phyloP scores from a whole-genome alignment of 192 early-diverging fungal species.

The Powellomyces hirtus region DNA sequence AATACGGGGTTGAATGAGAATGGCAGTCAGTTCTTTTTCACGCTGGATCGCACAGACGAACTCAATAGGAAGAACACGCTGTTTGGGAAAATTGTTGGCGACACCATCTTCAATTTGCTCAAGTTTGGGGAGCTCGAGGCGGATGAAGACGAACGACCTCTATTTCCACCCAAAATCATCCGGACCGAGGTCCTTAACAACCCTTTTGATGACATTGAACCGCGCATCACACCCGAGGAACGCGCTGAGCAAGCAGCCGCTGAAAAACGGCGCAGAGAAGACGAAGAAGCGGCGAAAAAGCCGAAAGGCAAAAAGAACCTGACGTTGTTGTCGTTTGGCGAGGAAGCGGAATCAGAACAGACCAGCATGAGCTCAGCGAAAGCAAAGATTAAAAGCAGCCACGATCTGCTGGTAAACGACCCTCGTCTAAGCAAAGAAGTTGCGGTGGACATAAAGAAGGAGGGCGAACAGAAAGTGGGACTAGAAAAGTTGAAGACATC shows the following conservation, averaged over 20 bases:
- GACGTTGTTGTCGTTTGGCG: slow-evolving; percentile 85
- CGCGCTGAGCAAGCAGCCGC: slow-evolving; percentile 31
- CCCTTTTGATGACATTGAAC: slow-evolving; percentile 90
- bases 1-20: slow-evolving; percentile 80
- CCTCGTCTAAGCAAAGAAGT: slow-evolving; percentile 29
- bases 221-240: slow-evolving; percentile 57
- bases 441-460: slow-evolving; percentile 2
- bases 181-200: slow-evolving; percentile 71
- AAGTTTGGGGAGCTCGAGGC: slow-evolving; percentile 80
- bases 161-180: slow-evolving; percentile 69
- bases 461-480: not conserved
- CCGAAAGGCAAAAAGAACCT: slow-evolving; percentile 66
- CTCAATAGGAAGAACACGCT: slow-evolving; percentile 88
- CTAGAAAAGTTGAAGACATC: not conserved
- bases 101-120: slow-evolving; percentile 87
- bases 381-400: slow-evolving; percentile 68
- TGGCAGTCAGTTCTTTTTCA: slow-evolving; percentile 93
- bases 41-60: slow-evolving; percentile 77
- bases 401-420: slow-evolving; percentile 67
- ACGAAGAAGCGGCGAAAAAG: slow-evolving; percentile 21
- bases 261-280: slow-evolving; percentile 30
- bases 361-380: not conserved
- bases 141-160: slow-evolving; percentile 77
- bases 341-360: slow-evolving; percentile 68
- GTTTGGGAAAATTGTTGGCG: slow-evolving; percentile 89